Evolutionary conservation across 192 early-diverging fungal genomes (phyloP).

Genomic region (Umbelopsis ramanniana): DNA sequence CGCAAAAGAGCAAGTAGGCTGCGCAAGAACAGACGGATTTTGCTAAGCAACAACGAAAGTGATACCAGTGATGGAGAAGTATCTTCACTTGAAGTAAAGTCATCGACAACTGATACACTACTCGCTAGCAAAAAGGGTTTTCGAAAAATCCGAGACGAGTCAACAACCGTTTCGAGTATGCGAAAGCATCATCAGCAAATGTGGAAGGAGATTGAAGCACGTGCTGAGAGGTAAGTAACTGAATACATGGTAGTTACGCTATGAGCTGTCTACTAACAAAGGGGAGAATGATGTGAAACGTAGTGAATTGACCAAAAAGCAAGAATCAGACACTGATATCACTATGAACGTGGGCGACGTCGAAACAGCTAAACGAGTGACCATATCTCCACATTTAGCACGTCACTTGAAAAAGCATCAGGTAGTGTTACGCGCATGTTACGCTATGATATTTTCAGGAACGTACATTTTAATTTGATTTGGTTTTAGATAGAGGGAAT

Average conservation of each 20-base stretch:
- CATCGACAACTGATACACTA: background rate
- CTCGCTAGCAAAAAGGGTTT: background rate
- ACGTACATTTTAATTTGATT: background rate
- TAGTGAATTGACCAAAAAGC: background rate
- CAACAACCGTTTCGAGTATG: background rate
- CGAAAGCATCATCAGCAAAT: background rate
- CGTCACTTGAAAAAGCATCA: background rate
- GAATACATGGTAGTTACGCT: background rate
- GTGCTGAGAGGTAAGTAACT: slow-evolving; percentile 9
- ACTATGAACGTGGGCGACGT: background rate
- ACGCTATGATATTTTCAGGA: background rate
- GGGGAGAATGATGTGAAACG: background rate
- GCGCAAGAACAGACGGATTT: background rate
- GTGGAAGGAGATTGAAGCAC: background rate
- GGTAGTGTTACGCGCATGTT: background rate
- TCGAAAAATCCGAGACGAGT: background rate
- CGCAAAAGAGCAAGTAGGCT: background rate
- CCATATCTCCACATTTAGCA: background rate
- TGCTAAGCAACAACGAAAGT: background rate
- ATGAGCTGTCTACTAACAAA: background rate
- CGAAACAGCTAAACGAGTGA: slow-evolving; percentile 1
- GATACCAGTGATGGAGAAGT: background rate
- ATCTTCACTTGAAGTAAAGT: background rate
- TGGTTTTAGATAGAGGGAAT: slow-evolving; percentile 68
- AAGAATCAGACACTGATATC: background rate